Evolutionary conservation across 2,329 filamentous ascomycete genomes (phyloP).

Genomic region (Chrysoporthe deuterocubensis): DNA sequence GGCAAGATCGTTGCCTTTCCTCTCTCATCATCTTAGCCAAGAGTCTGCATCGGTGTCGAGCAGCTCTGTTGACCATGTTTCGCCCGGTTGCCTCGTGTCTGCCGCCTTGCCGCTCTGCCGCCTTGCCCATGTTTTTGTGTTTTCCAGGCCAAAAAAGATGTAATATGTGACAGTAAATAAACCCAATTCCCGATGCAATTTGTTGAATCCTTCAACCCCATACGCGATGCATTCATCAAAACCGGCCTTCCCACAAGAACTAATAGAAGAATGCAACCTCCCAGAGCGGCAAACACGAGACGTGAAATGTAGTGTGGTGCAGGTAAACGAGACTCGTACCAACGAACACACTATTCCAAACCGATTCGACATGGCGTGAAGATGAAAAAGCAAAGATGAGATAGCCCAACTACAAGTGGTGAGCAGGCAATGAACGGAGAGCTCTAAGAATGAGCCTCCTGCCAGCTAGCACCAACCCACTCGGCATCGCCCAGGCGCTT

Average conservation of each 20-base stretch:
- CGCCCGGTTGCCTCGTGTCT: constrained; percentile 31
- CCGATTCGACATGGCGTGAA: constrained; percentile 6
- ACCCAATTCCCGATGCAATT: constrained; percentile 30
- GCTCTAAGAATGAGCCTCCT: constrained; percentile 55
- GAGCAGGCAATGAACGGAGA: constrained; percentile 38
- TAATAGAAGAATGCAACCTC: constrained; percentile 30
- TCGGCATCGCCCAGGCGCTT: constrained; percentile 76
- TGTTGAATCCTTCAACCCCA: constrained; percentile 26
- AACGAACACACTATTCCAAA: constrained; percentile 27
- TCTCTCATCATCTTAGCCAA: constrained; percentile 16
- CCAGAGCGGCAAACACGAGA: constrained; percentile 30
- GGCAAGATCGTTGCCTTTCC: constrained; percentile 39
- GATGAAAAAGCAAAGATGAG: constrained; percentile 33
- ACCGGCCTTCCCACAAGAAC: constrained; percentile 29
- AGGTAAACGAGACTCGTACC: constrained; percentile 34
- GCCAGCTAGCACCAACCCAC: constrained; percentile 89
- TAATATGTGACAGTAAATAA: constrained; percentile 37
- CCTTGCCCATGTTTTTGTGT: constrained; percentile 32
- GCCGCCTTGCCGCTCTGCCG: constrained; percentile 32
- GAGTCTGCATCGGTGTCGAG: constrained; percentile 34
- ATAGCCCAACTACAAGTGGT: constrained; percentile 66
- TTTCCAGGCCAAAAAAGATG: constrained; percentile 38
- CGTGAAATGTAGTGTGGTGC: constrained; percentile 32
- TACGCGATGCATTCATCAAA: constrained; percentile 29
- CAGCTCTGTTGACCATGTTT: constrained; percentile 28